These are phyloP conservation scores for Penicillium sclerotiorum DNA, from an alignment of 2,329 filamentous ascomycete species.

Conservation along the genomic window DNA sequence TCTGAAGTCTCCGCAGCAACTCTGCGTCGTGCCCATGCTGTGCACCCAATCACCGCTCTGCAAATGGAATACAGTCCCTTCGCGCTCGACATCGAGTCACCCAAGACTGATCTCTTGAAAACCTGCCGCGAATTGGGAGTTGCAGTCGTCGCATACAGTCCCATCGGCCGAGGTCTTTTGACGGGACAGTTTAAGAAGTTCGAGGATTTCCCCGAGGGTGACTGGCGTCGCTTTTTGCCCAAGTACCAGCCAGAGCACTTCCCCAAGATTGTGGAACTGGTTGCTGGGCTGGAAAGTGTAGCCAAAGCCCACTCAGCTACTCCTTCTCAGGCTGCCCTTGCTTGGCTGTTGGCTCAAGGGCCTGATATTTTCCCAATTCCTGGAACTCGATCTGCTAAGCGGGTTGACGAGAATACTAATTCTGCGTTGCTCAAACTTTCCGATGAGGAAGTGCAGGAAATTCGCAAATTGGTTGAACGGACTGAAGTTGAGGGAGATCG, in stretches of 20 bases:
- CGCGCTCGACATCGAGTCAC: slow-evolving; percentile 47
- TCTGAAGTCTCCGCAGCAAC: slow-evolving; percentile 48
- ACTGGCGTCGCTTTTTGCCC: slow-evolving; percentile 52
- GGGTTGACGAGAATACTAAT: background rate
- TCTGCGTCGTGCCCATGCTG: slow-evolving; percentile 48
- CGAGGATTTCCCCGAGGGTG: slow-evolving; percentile 43
- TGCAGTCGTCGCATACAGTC: slow-evolving; percentile 44
- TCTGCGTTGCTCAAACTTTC: background rate
- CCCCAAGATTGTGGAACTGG: slow-evolving; percentile 46
- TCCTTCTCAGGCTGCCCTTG: slow-evolving; percentile 60
- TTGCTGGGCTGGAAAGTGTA: slow-evolving; percentile 54
- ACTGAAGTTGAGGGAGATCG: background rate
- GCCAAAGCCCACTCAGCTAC: slow-evolving; percentile 56
- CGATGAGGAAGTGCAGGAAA: background rate
- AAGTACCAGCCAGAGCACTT: slow-evolving; percentile 57
- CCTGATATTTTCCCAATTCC: slow-evolving; percentile 32
- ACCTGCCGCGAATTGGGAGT: slow-evolving; percentile 53
- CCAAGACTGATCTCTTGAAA: slow-evolving; percentile 39
- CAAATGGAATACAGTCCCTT: slow-evolving; percentile 54
- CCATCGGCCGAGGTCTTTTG: slow-evolving; percentile 43
- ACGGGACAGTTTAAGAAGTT: slow-evolving; percentile 14
- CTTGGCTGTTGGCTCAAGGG: slow-evolving; percentile 65
- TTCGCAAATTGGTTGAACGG: background rate
- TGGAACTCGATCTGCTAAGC: slow-evolving; percentile 18
- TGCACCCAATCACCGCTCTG: slow-evolving; percentile 50